Conservation (phyloP, 202 grass and related monocot species). For the Tripidium arundinaceum region DNA sequence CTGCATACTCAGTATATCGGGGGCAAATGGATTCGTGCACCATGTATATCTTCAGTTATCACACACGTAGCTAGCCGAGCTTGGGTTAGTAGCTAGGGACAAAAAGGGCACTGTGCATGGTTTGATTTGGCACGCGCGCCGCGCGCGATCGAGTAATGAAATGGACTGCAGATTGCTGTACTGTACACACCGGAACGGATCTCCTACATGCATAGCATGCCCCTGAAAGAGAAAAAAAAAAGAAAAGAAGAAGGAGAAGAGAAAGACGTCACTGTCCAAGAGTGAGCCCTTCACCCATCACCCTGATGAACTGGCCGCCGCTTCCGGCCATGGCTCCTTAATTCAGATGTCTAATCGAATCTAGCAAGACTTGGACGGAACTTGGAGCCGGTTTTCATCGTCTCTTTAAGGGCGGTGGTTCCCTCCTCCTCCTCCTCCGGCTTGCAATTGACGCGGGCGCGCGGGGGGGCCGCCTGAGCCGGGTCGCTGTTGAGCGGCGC, state of each 20-base stretch:
- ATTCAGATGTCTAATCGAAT: conserved; percentile 11
- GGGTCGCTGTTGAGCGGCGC: conserved; percentile 2
- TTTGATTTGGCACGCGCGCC: neutral
- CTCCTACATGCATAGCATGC: neutral
- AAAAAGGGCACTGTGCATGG: neutral
- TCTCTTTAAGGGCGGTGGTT: too few species aligned
- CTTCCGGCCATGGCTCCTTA: neutral
- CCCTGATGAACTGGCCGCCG: neutral
- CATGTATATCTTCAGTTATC: too few species aligned
- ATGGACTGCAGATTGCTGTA: neutral
- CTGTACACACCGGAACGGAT: neutral
- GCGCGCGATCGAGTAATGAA: neutral
- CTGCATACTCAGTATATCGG: neutral
- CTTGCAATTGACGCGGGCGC: neutral
- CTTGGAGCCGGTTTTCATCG: neutral
- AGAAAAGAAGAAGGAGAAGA: neutral
- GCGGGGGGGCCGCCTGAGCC: too few species aligned
- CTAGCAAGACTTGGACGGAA: neutral
- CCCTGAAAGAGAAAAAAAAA: neutral
- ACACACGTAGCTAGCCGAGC: neutral
- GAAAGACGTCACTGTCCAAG: neutral
- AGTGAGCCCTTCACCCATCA: neutral
- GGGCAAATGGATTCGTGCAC: neutral
- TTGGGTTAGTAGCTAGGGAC: neutral
- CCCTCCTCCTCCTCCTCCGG: neutral